Evolutionary conservation across 2,329 filamentous ascomycete genomes (phyloP), one percentile per base, ranked within the genome.

Genomic region (Ascochyta koolunga): DNA sequence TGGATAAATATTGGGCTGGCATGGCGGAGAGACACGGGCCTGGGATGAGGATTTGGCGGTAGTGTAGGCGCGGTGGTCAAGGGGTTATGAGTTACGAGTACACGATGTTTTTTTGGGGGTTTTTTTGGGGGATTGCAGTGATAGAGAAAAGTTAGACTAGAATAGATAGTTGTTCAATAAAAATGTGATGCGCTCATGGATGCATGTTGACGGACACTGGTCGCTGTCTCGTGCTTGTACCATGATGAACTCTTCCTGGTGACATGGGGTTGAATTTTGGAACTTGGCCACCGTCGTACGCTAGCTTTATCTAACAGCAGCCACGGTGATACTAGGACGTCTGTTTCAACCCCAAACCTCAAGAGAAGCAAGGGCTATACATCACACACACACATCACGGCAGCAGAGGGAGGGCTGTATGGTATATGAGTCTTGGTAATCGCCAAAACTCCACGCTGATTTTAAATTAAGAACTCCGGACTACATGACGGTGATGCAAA

Each of bases 381-480:
- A 32, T 15, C 33, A 32, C 29, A 42, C 47, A 10, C 32, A 11
- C 15, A 36, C 22, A 7, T 8, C 10, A 31, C 11, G 15, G 4
- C 15, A 9, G 25, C 19, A 25, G 24, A 25, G 18, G 19, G 5
- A 31, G 6, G 19, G 24, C 10, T 19, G 22, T 0, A 2, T 38
- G 6, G n/a, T 21, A n/a, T 16, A 41, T 19, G 19, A 35, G 22
- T 37, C 11, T 41, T 45, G 45, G 8, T 22, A 33, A 36, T 48
- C 44, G 39, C 40, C 45, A 39, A 45, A 50, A 54, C 40, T 41
- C 51, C 31, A 11, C 37, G 51, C 51, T 54, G 24, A 43, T 40
- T 15, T 50, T 22, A 22, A 39, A 54, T 42, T 43, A 16, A 36
- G 22, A 45, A 54, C 45, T 54, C 51, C 45, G 51, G 51, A 45